Evolutionary conservation across 148 eudicot species (phyloP).

Genomic region (Vaccinium myrtillus): DNA sequence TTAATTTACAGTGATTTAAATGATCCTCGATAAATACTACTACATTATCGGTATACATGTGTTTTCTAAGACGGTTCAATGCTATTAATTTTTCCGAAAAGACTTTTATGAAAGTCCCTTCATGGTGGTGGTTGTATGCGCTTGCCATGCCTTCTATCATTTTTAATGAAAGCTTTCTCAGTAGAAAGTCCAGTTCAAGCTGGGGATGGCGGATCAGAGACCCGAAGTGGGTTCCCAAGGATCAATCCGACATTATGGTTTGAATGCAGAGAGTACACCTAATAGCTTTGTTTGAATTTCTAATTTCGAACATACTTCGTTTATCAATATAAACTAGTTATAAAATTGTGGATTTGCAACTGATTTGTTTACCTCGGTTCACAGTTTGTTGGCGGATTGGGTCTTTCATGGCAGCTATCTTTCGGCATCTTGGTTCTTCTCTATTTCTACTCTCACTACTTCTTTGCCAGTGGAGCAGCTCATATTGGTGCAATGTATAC

Average conservation of each 20-base stretch:
- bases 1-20: background rate
- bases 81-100: background rate
- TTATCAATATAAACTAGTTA: background rate
- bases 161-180: no score
- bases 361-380: constrained; percentile 3
- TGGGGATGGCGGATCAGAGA: no score
- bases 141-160: background rate
- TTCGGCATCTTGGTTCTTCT: constrained; percentile 91
- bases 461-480: constrained; percentile 99
- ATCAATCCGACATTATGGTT: background rate
- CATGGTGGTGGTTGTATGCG: background rate
- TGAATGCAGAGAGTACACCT: background rate
- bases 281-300: background rate
- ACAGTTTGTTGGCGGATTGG: constrained; percentile 98
- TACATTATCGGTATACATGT: background rate
- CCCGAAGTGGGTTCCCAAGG: no score
- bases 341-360: background rate
- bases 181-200: no score
- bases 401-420: constrained; percentile 92
- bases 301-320: background rate
- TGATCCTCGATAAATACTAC: background rate
- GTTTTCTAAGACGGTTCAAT: background rate
- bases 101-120: background rate
- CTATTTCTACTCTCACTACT: constrained; percentile 96
- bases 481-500: constrained; percentile 99